Evolutionary conservation across 805 yeast species (phyloP).

Genomic region (Lipomyces yamadae): DNA sequence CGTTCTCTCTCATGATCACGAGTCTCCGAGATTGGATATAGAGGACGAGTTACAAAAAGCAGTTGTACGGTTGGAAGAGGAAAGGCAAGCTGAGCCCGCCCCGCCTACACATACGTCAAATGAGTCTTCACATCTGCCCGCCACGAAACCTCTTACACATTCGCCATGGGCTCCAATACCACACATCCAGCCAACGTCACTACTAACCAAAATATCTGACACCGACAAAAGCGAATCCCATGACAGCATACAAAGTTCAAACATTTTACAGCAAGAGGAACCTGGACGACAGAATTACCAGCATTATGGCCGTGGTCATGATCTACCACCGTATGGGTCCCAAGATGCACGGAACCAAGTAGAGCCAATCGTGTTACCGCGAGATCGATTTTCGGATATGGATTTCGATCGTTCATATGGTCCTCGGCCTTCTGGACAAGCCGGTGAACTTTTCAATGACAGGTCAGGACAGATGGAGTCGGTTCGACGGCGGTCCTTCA

Average conservation of each 20-base stretch:
- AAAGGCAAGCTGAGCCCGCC: not conserved
- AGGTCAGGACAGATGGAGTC: constrained; percentile 35
- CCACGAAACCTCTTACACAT: constrained; percentile 10
- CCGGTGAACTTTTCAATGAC: constrained; percentile 32
- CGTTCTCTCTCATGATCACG: constrained; percentile 33
- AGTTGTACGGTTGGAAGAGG: not conserved
- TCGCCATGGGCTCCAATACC: constrained; percentile 39
- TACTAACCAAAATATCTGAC: constrained; percentile 14
- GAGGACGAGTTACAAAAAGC: not conserved
- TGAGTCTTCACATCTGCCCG: constrained; percentile 1
- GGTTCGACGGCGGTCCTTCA: constrained; percentile 28
- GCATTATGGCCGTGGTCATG: constrained; percentile 7
- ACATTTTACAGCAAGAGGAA: not conserved
- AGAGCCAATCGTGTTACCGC: constrained; percentile 30
- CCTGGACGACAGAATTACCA: constrained; percentile 3
- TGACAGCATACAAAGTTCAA: constrained; percentile 8
- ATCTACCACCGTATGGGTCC: constrained; percentile 19
- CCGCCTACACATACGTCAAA: constrained; percentile 7
- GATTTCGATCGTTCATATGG: constrained; percentile 36
- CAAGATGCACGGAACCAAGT: constrained; percentile 28
- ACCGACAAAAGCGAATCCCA: constrained; percentile 8
- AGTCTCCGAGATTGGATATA: not conserved
- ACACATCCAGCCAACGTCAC: constrained; percentile 26
- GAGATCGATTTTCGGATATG: constrained; percentile 26
- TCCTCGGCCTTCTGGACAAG: constrained; percentile 11